Conservation (phyloP, 2,329 filamentous ascomycete genomes). For the Monilinia aucupariae region DNA sequence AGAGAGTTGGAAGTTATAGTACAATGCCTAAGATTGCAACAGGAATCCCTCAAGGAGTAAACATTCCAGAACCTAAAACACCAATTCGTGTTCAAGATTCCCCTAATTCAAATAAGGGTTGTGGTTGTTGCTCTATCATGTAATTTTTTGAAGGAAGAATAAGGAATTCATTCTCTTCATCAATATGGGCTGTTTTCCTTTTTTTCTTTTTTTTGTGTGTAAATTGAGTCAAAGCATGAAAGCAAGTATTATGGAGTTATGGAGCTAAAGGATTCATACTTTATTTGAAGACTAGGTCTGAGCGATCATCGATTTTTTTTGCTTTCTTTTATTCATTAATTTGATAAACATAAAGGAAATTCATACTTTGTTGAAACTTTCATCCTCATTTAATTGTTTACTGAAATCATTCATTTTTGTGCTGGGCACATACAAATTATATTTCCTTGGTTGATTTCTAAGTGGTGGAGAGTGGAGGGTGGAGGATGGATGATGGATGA, state of each 20-base stretch:
- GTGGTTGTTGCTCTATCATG: constrained; percentile 50
- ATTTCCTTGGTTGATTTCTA: background rate
- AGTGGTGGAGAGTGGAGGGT: background rate
- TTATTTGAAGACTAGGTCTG: constrained; percentile 10
- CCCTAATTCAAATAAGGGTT: constrained; percentile 44
- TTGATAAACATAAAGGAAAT: constrained; percentile 4
- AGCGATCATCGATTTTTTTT: constrained; percentile 7
- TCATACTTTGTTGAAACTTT: constrained; percentile 7
- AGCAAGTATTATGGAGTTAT: constrained; percentile 9
- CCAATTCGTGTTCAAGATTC: constrained; percentile 50
- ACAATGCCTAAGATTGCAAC: constrained; percentile 35
- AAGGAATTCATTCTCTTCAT: constrained; percentile 2
- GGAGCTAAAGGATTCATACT: constrained; percentile 5
- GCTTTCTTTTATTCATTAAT: background rate
- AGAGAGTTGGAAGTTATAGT: constrained; percentile 44
- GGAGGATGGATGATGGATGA: background rate
- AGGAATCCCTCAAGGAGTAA: constrained; percentile 38
- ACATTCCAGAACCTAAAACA: constrained; percentile 34
- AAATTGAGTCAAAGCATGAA: constrained; percentile 8
- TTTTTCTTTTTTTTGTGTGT: constrained; percentile 3
- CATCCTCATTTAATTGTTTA: too few species aligned
- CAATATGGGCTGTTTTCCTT: background rate
- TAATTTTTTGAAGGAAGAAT: constrained; percentile 25
- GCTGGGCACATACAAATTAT: constrained; percentile 1
- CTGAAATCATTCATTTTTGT: background rate